Base-by-base conservation (phyloP, 1,139 yeast genomes). In the Candida pseudoviswanathii region DNA sequence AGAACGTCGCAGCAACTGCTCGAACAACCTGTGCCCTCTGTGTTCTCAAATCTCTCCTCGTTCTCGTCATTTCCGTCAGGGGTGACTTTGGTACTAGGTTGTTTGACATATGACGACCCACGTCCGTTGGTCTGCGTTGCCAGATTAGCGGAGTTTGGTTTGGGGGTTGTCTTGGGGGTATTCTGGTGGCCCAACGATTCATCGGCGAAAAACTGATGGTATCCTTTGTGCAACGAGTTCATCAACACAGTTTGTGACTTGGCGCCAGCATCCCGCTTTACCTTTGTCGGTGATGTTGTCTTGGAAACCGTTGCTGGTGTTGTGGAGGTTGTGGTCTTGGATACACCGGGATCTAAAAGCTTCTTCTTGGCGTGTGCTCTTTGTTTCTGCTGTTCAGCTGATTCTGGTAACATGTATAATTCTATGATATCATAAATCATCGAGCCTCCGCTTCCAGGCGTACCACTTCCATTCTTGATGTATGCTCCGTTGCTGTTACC, bases 161-260 rank as follows among this genome's bases (percentile, higher is more conserved):
- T n/a, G 7, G 5, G 37, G 32, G 4, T 30, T 29, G 25, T 11
- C 7, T 30, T 37, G 11, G 42, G 27, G 2, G 49, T 36, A 16
- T 16, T 16, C 16, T 16, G 16, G 16, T 2, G 16, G 21, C 45
- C 29, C 24, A 45, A 39, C 6, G 38, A 36, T 40, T 44, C 49
- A 24, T 43, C 42, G 2, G 45, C 50, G 30, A 51, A 51, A 34
- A 42, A 49, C 27, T 39, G 30, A 44, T 47, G 54, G 39, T 48
- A 51, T 11, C 54, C 54, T n/a, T 44, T 41, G 43, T 51, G 54
- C 34, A 51, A 51, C 3, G 52, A 45, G 5, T 51, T 47, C 43
- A 51, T 46, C 34, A 43, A 40, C 10, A 25, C 44, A 9, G 48
- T 11, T 25, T 44, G 50, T 27, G 38, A 26, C 25, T 39, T 33